A percentile compares a stretch with the other conserved stretches of the same genome.
Conservation (phyloP, 2,329 filamentous ascomycete genomes). For the Fusarium chuoi region DNA sequence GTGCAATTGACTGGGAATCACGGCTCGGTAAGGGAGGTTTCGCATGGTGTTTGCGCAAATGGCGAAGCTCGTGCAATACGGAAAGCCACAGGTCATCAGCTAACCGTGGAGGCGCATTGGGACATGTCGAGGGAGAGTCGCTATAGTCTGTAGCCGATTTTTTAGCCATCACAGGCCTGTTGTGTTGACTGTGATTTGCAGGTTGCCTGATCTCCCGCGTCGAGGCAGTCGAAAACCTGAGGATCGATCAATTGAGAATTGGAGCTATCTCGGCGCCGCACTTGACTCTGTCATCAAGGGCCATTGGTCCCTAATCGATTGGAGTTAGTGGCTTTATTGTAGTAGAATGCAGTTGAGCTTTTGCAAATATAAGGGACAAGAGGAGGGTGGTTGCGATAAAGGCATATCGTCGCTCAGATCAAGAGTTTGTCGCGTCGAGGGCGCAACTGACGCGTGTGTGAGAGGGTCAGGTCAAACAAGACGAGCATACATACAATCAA, state of each 20-base stretch:
- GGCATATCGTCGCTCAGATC: background rate
- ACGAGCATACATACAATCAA: fast-evolving
- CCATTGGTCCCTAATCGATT: fast-evolving
- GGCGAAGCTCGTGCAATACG: background rate
- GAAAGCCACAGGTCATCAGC: too few relatives aligned
- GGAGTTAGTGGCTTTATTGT: background rate
- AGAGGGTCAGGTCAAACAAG: fast-evolving
- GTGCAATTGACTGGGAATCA: fast-evolving
- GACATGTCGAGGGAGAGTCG: background rate
- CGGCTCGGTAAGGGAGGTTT: background rate
- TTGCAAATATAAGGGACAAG: fast-evolving
- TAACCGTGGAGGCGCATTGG: fast-evolving
- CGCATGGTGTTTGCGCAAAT: background rate
- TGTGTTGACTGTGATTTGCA: slow-evolving; percentile 38
- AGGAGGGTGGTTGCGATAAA: fast-evolving
- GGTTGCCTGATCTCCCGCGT: slow-evolving; percentile 3
- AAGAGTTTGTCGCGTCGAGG: background rate
- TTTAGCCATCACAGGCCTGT: slow-evolving; percentile 31
- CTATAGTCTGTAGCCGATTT: background rate
- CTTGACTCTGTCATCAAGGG: slow-evolving; percentile 50
- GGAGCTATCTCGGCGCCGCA: slow-evolving; percentile 44
- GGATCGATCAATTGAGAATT: slow-evolving; percentile 46
- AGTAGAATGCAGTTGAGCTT: background rate
- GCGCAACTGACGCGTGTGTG: background rate
- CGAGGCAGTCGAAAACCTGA: slow-evolving; percentile 37